These are phyloP conservation scores for Exobasidium rhododendri DNA, from an alignment of 1,284 basidiomycete genomes.

Conservation along the genomic window DNA sequence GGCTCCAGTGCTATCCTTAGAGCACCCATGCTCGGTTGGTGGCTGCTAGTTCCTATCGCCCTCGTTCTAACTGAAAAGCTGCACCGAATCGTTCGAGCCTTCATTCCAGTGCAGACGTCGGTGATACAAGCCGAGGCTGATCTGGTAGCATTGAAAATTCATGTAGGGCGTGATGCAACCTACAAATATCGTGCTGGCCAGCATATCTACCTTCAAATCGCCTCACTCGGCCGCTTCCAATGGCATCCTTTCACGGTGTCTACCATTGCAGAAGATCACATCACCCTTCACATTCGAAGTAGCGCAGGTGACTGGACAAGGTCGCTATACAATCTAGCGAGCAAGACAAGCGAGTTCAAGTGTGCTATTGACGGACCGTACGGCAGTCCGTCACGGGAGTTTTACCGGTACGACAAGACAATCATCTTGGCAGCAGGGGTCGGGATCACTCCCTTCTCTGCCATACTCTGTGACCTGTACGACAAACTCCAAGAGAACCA, in stretches of 20 bases:
- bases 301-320: not conserved
- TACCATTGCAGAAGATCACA: not conserved
- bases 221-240: slow-evolving; percentile 8
- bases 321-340: not conserved
- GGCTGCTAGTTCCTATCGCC: not conserved
- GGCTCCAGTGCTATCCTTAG: not conserved
- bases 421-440: not conserved
- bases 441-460: not conserved
- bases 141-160: not conserved
- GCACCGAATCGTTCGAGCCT: not conserved
- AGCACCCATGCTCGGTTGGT: not conserved
- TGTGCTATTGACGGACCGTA: not conserved
- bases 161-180: not conserved
- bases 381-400: not conserved
- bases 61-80: not conserved
- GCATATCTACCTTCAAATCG: slow-evolving; percentile 15
- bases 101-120: not conserved
- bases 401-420: not conserved
- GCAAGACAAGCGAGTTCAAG: not conserved
- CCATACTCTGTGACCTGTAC: not conserved
- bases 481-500: not conserved
- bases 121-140: not conserved
- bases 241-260: slow-evolving; percentile 22
- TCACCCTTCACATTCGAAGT: not conserved
- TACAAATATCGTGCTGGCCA: slow-evolving; percentile 13